Base-by-base conservation (phyloP, 768 basidiomycete species). In the Lanmaoa rubissima region DNA sequence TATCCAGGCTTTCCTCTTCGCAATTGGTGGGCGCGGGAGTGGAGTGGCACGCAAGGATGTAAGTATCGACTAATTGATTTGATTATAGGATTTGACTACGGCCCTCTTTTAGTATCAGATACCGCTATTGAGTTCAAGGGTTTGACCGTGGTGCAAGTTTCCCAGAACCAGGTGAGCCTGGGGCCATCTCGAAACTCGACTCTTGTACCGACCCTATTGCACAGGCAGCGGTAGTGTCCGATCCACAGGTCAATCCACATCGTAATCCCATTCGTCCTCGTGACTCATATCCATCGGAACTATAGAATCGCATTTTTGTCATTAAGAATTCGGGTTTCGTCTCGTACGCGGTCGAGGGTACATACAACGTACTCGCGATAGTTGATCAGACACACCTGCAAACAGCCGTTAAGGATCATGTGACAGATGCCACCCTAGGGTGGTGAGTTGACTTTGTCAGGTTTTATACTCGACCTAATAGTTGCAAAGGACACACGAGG, bases 21-120 rank as follows among this genome's bases (percentile, higher is more conserved):
- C 3, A 92, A 92, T 59, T 92, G 90, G 90, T 92, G 89, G 88
- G 90, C 90, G 4, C 79, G 91, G 16, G 68, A 76, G n/a, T 92
- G 84, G 82, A 67, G 71, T 51, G 91, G 89, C 17, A 85, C 82
- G 4, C 80, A 79, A 65, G 88, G 88, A 64, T 70, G 88, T 88
- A 66, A 62, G 86, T 76, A 8, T 42, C 26, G 0, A 38, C 47
- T 17, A 8, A 17, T 19, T 44, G n/a, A n/a, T 39, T 39, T 34
- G 32, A 39, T 49, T 24, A 41, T 36, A 7, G 17, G 21, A 28
- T 16, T 49, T 35, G 42, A 61, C 50, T 38, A 9, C 5, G 9
- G 54, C 21, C 21, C 21, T 51, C 34, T 28, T 52, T 36, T 44
- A 90, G 88, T 92, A 44, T 90, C 90, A 12, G 90, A 92, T 62